A percentile compares a stretch with the other conserved stretches of the same genome.
Evolutionary conservation across 257 asterid species (phyloP).

Genomic region (Solanum peruvianum): DNA sequence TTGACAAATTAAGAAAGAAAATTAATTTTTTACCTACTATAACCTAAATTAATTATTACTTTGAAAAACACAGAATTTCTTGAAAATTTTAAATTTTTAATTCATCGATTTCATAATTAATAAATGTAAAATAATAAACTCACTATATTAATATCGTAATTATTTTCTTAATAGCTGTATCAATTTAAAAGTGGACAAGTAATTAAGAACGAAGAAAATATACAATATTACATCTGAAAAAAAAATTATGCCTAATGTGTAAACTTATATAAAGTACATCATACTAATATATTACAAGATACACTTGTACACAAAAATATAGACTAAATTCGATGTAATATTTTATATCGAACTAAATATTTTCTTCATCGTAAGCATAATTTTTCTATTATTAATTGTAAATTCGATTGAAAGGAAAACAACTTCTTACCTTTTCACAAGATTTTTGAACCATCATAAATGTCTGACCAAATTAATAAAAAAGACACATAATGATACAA

Average conservation of each 20-base stretch:
- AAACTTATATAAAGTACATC: background rate
- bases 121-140: no score
- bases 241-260: background rate
- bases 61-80: fast-evolving
- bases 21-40: no score
- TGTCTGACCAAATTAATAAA: conserved; percentile 7
- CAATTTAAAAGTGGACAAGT: no score
- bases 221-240: no score
- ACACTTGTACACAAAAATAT: background rate
- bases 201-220: fast-evolving
- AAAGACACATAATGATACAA: background rate
- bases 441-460: background rate
- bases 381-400: background rate
- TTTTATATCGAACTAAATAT: background rate
- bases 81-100: no score
- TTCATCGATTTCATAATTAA: no score
- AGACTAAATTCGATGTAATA: background rate
- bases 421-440: background rate
- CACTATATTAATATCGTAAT: no score
- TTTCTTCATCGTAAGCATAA: background rate
- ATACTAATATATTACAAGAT: background rate
- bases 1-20: no score
- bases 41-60: no score
- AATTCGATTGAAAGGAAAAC: background rate
- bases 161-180: no score